Evolutionary conservation across 2,329 filamentous ascomycete genomes (phyloP).

Genomic region (Cytospora chrysosperma): DNA sequence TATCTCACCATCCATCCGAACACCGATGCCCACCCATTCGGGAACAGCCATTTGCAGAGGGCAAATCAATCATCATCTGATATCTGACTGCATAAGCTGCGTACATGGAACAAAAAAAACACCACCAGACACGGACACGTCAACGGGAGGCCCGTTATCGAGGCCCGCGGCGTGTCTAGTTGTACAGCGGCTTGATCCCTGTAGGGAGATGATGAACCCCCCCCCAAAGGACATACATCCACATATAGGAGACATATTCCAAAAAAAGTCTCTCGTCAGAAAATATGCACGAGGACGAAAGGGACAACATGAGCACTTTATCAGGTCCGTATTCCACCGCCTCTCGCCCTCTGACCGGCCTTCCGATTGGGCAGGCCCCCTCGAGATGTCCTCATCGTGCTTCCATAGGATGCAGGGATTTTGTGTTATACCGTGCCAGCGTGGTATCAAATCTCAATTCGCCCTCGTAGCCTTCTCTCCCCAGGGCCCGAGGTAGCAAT

Average conservation of each 20-base stretch:
- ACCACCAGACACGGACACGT: constrained; percentile 22
- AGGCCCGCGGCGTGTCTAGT: constrained; percentile 22
- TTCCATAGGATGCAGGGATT: neutral
- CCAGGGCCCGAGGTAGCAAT: neutral
- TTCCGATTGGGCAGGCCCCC: constrained; percentile 4
- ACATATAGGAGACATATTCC: constrained; percentile 3
- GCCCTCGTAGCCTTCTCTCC: neutral
- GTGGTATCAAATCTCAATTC: neutral
- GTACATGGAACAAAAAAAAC: constrained; percentile 12
- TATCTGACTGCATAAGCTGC: constrained; percentile 25
- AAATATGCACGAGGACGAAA: constrained; percentile 10
- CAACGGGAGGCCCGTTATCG: constrained; percentile 24
- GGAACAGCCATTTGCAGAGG: constrained; percentile 16
- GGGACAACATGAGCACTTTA: constrained; percentile 1
- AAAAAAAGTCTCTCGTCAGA: constrained; percentile 10
- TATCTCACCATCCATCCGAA: neutral
- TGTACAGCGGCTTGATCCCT: constrained; percentile 10
- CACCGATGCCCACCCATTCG: constrained; percentile 11
- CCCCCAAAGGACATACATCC: neutral
- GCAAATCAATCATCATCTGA: constrained; percentile 11
- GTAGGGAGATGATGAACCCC: constrained; percentile 1
- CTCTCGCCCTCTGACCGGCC: neutral
- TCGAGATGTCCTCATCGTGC: constrained; percentile 11
- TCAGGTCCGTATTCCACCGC: neutral
- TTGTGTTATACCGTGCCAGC: neutral